Conservation (phyloP, 148 eudicot species). For the Vaccinium macrocarpon region DNA sequence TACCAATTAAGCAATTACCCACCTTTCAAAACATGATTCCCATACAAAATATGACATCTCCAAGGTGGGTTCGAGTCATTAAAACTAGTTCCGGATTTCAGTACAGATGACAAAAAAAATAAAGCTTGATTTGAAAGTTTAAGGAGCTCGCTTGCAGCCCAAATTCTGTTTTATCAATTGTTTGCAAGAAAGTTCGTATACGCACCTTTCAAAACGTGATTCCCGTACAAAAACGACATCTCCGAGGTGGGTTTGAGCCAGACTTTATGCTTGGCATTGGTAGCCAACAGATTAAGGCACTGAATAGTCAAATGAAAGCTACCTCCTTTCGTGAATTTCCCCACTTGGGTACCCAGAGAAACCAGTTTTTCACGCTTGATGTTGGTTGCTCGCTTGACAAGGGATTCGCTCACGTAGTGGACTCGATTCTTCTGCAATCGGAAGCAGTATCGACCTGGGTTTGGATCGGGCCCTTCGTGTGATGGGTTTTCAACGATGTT, state of each 20-base stretch:
- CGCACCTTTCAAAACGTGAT: conserved; percentile 69
- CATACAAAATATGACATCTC: too few species aligned
- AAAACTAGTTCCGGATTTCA: background rate
- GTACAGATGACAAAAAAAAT: background rate
- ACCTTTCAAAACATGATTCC: too few species aligned
- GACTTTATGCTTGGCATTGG: conserved; percentile 84
- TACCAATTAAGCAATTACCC: too few species aligned
- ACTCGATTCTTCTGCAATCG: conserved; percentile 79
- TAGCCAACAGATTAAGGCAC: conserved; percentile 51
- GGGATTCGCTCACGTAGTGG: conserved; percentile 70
- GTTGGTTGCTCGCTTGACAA: conserved; percentile 89
- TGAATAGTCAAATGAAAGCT: conserved; percentile 79
- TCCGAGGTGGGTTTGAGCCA: conserved; percentile 91
- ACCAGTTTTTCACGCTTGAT: conserved; percentile 61
- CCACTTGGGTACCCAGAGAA: conserved; percentile 62
- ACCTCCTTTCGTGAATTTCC: conserved; percentile 73
- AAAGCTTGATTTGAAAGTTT: background rate
- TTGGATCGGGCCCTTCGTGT: conserved; percentile 65
- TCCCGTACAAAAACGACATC: conserved; percentile 90
- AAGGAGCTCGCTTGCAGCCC: background rate
- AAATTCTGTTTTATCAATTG: background rate
- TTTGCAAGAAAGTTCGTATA: background rate
- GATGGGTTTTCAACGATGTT: conserved; percentile 80
- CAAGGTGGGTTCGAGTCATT: background rate
- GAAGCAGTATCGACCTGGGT: conserved; percentile 78